Percentiles rank a stretch among this genome's conserved stretches.
These are phyloP conservation scores for Nitzschia sp. DNA, from an alignment of 108 stramenopile genomes.

Conservation along the genomic window DNA sequence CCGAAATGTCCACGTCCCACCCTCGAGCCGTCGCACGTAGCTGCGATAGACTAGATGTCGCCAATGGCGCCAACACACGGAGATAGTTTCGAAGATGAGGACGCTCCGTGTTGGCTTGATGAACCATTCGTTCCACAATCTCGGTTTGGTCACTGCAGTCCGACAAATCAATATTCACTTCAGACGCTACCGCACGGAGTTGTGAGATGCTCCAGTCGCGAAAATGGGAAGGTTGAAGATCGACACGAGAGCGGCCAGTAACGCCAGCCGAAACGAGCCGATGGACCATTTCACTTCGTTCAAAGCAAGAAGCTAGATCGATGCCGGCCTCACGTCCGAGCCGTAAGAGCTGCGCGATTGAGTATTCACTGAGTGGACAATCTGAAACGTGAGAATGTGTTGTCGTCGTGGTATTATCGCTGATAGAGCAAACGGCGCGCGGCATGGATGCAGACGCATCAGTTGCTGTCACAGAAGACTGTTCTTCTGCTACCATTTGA, in stretches of 20 bases:
- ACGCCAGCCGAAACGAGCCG: constrained; percentile 7
- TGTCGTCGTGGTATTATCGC: no score
- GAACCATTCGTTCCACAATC: constrained; percentile 29
- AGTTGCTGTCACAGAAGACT: no score
- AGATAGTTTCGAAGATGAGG: constrained; percentile 46
- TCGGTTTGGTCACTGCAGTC: constrained; percentile 23
- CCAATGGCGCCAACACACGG: constrained; percentile 40
- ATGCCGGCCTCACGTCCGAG: constrained; percentile 16
- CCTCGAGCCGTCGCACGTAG: constrained; percentile 38
- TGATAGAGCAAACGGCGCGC: no score
- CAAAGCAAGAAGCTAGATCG: constrained; percentile 25
- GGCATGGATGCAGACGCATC: no score
- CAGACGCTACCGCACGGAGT: constrained; percentile 32
- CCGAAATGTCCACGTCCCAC: constrained; percentile 45
- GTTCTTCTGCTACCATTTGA: no score
- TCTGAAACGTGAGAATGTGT: no score
- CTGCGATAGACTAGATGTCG: constrained; percentile 24
- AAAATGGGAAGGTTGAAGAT: constrained; percentile 12
- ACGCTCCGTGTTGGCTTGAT: constrained; percentile 12
- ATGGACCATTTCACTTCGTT: constrained; percentile 34
- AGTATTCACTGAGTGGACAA: background rate
- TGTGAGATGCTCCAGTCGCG: constrained; percentile 33
- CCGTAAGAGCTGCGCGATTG: background rate
- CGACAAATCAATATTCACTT: constrained; percentile 31
- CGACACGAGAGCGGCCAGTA: background rate